A percentile compares a stretch with the other conserved stretches of the same genome.
Conservation (phyloP, 768 basidiomycete genomes). For the Leccinum olivaceopallidum region DNA sequence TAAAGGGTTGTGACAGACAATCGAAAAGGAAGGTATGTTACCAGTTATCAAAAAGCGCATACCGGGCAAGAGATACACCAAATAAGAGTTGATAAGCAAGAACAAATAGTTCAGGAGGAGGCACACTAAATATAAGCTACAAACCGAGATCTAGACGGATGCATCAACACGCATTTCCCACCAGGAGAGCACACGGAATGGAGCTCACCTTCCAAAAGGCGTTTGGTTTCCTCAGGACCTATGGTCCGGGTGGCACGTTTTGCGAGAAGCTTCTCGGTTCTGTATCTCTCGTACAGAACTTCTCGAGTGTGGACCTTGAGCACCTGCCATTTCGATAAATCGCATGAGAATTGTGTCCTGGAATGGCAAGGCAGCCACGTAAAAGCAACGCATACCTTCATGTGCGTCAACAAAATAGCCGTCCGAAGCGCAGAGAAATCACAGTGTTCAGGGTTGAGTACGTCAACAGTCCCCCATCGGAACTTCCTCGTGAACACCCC, state of each 20-base stretch:
- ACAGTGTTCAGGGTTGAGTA: slow-evolving; percentile 82
- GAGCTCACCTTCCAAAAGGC: slow-evolving; percentile 67
- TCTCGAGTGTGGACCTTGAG: slow-evolving; percentile 84
- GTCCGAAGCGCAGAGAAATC: slow-evolving; percentile 87
- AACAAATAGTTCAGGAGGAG: slow-evolving; percentile 17
- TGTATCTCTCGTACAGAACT: slow-evolving; percentile 89
- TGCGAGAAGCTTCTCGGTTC: slow-evolving; percentile 88
- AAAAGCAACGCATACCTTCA: slow-evolving; percentile 53
- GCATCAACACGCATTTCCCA: slow-evolving; percentile 26
- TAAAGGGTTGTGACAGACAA: slow-evolving; percentile 10
- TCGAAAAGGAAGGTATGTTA: slow-evolving; percentile 1
- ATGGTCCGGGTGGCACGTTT: slow-evolving; percentile 81
- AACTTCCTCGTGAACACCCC: slow-evolving; percentile 79
- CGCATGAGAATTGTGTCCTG: slow-evolving; percentile 8
- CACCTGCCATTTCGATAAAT: slow-evolving; percentile 45
- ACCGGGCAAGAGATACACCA: slow-evolving; percentile 13
- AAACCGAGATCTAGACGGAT: slow-evolving; percentile 45
- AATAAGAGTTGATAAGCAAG: slow-evolving; percentile 24
- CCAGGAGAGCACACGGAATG: slow-evolving; percentile 19
- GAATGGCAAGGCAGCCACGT: slow-evolving; percentile 20
- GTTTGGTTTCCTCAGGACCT: slow-evolving; percentile 69
- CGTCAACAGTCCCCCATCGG: slow-evolving; percentile 88
- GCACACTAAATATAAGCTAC: slow-evolving; percentile 33
- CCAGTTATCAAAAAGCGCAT: slow-evolving; percentile 5
- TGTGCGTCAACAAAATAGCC: slow-evolving; percentile 79